Conservation (phyloP, 2,329 filamentous ascomycete genomes). For the Diaporthe destruens region DNA sequence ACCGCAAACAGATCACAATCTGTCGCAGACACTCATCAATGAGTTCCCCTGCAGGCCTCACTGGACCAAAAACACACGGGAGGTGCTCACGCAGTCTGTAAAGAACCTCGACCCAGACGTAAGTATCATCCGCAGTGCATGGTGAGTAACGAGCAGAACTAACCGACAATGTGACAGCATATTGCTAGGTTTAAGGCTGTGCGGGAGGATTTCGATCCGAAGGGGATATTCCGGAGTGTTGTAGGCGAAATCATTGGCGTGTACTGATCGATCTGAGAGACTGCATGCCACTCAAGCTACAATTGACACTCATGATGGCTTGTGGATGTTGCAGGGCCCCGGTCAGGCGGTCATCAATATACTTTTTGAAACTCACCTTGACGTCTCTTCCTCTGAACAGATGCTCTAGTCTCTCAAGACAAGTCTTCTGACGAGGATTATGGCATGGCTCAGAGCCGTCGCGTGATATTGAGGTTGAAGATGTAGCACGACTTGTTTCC, state of each 20-base stretch:
- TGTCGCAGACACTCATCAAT: conserved; percentile 60
- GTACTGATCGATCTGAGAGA: conserved; percentile 47
- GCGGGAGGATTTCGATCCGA: conserved; percentile 61
- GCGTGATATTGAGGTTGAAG: not conserved
- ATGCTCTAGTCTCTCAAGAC: not conserved
- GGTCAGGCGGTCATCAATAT: not conserved
- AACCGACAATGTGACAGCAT: conserved; percentile 47
- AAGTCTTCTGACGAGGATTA: not conserved
- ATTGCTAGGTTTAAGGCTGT: conserved; percentile 62
- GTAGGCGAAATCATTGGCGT: conserved; percentile 63
- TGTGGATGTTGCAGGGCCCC: not conserved
- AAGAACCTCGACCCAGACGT: conserved; percentile 62
- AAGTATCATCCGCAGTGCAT: conserved; percentile 41
- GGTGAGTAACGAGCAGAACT: not conserved
- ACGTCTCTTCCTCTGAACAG: not conserved
- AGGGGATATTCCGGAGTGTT: conserved; percentile 60
- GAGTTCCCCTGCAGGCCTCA: conserved; percentile 65
- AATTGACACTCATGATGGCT: not conserved
- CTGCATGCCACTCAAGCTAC: not conserved
- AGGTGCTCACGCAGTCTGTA: conserved; percentile 58
- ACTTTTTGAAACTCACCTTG: not conserved
- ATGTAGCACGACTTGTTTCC: not conserved
- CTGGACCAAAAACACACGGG: conserved; percentile 67
- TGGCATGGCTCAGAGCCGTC: not conserved
- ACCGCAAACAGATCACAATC: conserved; percentile 53